Conservation (phyloP, 305 asterid genomes). For the Ajuga reptans region DNA sequence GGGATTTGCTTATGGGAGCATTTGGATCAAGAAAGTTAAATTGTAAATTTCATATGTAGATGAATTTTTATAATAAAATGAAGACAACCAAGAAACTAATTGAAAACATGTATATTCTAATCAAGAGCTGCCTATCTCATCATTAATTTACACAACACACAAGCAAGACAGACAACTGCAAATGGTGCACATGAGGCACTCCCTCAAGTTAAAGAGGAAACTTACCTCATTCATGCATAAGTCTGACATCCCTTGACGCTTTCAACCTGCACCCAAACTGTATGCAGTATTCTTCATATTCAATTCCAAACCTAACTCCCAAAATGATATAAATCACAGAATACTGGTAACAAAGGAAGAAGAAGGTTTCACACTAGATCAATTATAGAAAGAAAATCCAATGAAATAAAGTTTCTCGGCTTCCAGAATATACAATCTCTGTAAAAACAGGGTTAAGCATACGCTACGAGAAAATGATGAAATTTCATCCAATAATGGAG, state of each 20-base stretch:
- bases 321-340: not conserved
- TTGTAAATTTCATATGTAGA: not conserved
- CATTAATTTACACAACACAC: not conserved
- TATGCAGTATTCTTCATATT: constrained; percentile 32
- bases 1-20: too few species aligned
- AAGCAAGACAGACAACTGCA: not conserved
- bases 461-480: not conserved
- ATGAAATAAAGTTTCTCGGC: not conserved
- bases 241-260: constrained; percentile 51
- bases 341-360: not conserved
- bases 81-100: not conserved
- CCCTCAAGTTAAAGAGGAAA: not conserved
- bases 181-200: constrained; percentile 1
- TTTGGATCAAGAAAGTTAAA: too few species aligned
- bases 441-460: not conserved
- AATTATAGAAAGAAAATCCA: not conserved
- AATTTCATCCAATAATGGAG: not conserved
- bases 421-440: not conserved
- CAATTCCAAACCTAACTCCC: constrained; percentile 24
- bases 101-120: not conserved
- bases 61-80: not conserved
- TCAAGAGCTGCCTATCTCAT: not conserved
- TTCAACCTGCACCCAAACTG: constrained; percentile 41
- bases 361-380: not conserved
- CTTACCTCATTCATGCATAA: constrained; percentile 44